Evolutionary conservation across 2,329 filamentous ascomycete species (phyloP), one percentile per base, ranked within the genome.

Genomic region (Neofusicoccum umdonicola): DNA sequence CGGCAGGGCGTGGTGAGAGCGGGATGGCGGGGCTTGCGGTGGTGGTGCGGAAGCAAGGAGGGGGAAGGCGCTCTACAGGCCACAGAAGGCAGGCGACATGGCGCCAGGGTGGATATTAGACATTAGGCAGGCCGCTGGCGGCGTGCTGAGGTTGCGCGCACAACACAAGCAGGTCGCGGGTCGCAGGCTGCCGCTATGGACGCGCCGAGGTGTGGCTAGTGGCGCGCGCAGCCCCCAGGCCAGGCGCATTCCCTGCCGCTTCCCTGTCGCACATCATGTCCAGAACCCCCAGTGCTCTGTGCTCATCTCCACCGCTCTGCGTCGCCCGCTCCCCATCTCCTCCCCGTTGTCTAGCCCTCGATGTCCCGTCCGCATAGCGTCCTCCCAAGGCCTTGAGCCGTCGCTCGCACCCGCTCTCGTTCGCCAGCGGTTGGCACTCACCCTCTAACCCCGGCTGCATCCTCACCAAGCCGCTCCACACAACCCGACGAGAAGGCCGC

Each of bases 281-380:
- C 39, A 34, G 41, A 34, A 11, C 35, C 37, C 35, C 37, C 35
- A 31, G 37, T 15, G 52, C 12, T 2, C 52, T 56, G 52, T 56
- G 52, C 51, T 15, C 3, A 22, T 19, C 15, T 31, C 27, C 51
- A 41, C 52, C 37, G 37, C 15, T 3, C 37, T 5, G 34, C n/a
- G 11, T 73, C 50, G 50, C 19, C 37, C 52, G 42, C 52, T 56
- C 22, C 11, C 19, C 35, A 39, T 42, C 52, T 42, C 52, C 17
- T 39, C 42, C 37, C 35, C 35, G 52, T 19, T 56, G 35, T n/a
- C 52, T 37, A 48, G 37, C 12, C 2, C 19, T 8, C 11, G 15
- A 8, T 56, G 1, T 5, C 27, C 27, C 27, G 6, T 5, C 27
- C 27, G 27, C 27, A 31, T 31, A 5, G 6, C 27, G 6, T 7